phyloP scores from a whole-genome alignment of 2,329 filamentous ascomycete genomes.

The Ceratocystis cacaofunesta region DNA sequence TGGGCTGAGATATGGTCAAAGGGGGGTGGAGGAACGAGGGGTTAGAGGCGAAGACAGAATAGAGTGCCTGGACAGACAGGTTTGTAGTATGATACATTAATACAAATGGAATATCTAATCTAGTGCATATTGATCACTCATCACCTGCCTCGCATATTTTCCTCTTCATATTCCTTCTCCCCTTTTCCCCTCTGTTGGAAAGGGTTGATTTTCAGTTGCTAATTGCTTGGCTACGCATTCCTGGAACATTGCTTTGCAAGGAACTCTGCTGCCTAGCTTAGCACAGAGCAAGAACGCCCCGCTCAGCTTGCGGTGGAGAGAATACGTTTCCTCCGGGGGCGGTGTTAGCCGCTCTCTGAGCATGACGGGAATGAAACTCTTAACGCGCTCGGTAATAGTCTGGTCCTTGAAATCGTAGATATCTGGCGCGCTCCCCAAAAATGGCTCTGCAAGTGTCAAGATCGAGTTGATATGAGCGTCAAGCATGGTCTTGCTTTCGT shows the following conservation, averaged over 20 bases:
- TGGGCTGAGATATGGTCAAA: neutral
- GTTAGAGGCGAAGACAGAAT: neutral
- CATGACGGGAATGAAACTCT: constrained; percentile 82
- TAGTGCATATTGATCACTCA: neutral
- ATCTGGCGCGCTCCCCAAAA: constrained; percentile 58
- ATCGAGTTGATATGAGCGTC: constrained; percentile 82
- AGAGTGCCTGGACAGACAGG: neutral
- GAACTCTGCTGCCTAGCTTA: constrained; percentile 65
- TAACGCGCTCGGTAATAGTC: constrained; percentile 90
- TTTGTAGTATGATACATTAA: neutral
- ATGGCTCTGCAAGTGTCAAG: constrained; percentile 82
- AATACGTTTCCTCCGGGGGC: constrained; percentile 95
- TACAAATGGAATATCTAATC: constrained; percentile 3
- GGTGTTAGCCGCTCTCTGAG: constrained; percentile 73
- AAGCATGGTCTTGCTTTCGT: constrained; percentile 73
- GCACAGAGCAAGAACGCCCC: constrained; percentile 91
- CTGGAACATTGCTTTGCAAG: constrained; percentile 66
- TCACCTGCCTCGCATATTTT: neutral
- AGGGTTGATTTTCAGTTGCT: neutral
- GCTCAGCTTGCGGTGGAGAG: constrained; percentile 83
- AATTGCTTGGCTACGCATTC: constrained; percentile 21
- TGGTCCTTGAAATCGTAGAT: constrained; percentile 87
- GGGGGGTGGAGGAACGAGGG: no score
- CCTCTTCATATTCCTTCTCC: neutral
- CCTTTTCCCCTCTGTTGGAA: no score